Evolutionary conservation across 2,329 filamentous ascomycete species (phyloP), one percentile per base, ranked within the genome.

Genomic region (Diaporthe longicolla): DNA sequence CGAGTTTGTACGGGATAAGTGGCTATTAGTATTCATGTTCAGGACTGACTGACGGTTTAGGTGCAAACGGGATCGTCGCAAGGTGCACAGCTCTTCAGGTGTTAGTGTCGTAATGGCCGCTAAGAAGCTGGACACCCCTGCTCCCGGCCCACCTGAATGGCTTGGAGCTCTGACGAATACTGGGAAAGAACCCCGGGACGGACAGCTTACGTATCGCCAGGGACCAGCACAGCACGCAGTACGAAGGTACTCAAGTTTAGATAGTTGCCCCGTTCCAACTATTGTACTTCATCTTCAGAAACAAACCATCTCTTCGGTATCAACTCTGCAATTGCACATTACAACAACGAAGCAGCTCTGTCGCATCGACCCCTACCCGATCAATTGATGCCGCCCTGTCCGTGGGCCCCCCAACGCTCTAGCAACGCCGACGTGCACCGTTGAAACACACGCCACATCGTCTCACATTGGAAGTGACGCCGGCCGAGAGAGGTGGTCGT

Each of bases 151-250:
- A 50, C 61, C 21, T 17, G 61, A 29, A 21, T 29, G 45, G 43
- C 61, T 32, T 50, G 29, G 7, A 66, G 43, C 63, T 52, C 63
- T n/a, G 21, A 52, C 45, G 29, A 11, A 24, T 29, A 17, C 21
- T 66, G 45, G 15, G 45, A 52, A 26, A 37, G 35, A 63, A 66
- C 63, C 63, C 63, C 54, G 63, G 63, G 52, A 54, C 24, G 29
- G 6, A 32, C 45, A 66, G 63, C 63, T 66, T 66, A 66, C 63
- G 63, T 37, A 37, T 24, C 7, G 15, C 63, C 45, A 8, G n/a
- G 45, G 63, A 40, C 35, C 8, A 10, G n/a, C n/a, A 21, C 58
- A 63, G 58, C 21, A 26, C 37, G 17, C 43, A 61, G 57, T 26
- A 43, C 58, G 5, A 40, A 15, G 32, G 57, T 59, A 40, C 37